Base-by-base conservation (phyloP, 78 protist genomes). In the Dictyostelium intermedium region DNA sequence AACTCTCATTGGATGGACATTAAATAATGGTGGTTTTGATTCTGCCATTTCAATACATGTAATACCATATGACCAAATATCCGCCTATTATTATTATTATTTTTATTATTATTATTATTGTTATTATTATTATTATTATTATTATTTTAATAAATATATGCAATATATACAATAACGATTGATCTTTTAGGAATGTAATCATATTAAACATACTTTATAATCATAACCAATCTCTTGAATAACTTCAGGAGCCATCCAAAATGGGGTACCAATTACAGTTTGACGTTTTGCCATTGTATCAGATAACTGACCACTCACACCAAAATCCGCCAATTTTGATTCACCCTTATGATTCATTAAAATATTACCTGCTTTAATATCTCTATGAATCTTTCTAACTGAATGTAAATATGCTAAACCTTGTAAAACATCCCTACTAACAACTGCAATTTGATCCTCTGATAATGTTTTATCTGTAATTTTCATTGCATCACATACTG, bases 221-320 rank as follows among this genome's bases (percentile, higher is more conserved):
- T 91, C 93, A 66, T 97, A 91, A 0, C 96, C 96, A 53, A 66
- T 69, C 86, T 96, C 96, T 23, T 97, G 95, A 81, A 98, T 91
- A 32, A 98, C 98, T 60, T 98, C 91, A 43, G 91, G 93, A 47
- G 99, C 99, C 99, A 98, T 98, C 99, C 99, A 98, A 70, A 97
- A 97, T 32, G 98, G 99, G 1, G 99, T 98, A 66, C 99, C 96
- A 47, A 93, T 85, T 16, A 93, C 96, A 25, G 96, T 93, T 78
- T 85, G 91, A 74, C 86, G 81, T 39, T 83, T 85, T 72, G 84
- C 96, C 85, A 83, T 85, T 35, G 96, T 74, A n/a, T 91, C 92
- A 0, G 87, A 47, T 23, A 95, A 74, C 27, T 91, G 94, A 35
- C 89, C 87, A 43, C 92, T 84, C 11, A 95, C 97, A 76, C 97